These are phyloP conservation scores for Leccinum boreale DNA, from an alignment of 768 basidiomycete species.

Conservation along the genomic window DNA sequence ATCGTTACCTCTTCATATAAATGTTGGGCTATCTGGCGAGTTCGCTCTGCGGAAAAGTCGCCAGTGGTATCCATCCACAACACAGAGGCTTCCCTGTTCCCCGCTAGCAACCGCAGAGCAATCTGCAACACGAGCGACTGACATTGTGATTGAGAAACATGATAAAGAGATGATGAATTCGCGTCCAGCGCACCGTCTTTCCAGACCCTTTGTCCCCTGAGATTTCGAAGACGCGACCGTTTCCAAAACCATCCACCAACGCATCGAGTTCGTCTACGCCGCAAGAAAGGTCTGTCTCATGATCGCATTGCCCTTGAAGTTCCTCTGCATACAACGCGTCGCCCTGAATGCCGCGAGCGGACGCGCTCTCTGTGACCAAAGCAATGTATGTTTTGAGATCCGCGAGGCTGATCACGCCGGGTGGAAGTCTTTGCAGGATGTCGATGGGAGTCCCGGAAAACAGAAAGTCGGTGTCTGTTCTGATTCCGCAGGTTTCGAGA, in stretches of 20 bases:
- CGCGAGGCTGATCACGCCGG: conserved; percentile 44
- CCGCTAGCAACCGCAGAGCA: conserved; percentile 49
- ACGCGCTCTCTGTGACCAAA: conserved; percentile 39
- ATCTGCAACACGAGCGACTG: conserved; percentile 63
- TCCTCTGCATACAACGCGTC: conserved; percentile 25
- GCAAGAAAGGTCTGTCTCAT: conserved; percentile 15
- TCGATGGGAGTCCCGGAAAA: conserved; percentile 47
- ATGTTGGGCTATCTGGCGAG: conserved; percentile 36
- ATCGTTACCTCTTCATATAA: conserved; percentile 26
- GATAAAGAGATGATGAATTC: not conserved
- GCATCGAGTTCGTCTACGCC: conserved; percentile 51
- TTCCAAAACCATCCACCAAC: conserved; percentile 49
- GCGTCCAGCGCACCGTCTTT: conserved; percentile 55
- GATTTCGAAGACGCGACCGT: conserved; percentile 58
- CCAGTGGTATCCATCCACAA: conserved; percentile 76
- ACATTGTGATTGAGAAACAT: conserved; percentile 2
- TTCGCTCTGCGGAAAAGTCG: conserved; percentile 55
- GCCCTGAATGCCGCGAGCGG: conserved; percentile 40
- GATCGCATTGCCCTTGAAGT: conserved; percentile 10
- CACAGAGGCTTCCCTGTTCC: conserved; percentile 35
- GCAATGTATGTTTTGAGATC: conserved; percentile 44
- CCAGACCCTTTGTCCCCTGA: conserved; percentile 64
- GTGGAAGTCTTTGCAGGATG: conserved; percentile 49
- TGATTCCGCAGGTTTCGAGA: conserved; percentile 48
- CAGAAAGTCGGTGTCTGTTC: conserved; percentile 56